These are phyloP conservation scores for Nigrospora osmanthi DNA, from an alignment of 2,329 filamentous ascomycete genomes.

Conservation along the genomic window DNA sequence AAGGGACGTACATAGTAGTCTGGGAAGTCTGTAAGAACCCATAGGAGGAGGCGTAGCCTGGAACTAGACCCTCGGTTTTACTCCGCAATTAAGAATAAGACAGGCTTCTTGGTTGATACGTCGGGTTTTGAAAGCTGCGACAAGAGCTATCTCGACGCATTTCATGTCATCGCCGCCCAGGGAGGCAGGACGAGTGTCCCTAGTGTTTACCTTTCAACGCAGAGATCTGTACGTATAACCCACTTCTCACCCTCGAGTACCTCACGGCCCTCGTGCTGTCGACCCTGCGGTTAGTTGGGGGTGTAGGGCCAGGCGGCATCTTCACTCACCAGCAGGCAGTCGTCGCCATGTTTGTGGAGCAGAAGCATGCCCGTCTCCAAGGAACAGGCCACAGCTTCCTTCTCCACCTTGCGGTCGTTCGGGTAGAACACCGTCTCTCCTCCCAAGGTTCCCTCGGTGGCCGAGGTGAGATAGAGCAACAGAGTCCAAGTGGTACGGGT, in stretches of 20 bases:
- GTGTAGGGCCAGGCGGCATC: not conserved
- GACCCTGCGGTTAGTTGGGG: not conserved
- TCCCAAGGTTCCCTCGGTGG: slow-evolving; percentile 66
- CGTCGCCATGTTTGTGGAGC: slow-evolving; percentile 80
- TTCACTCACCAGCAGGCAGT: slow-evolving; percentile 64
- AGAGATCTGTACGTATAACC: slow-evolving; percentile 80
- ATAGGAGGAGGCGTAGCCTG: too few relatives aligned
- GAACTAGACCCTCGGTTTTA: too few relatives aligned
- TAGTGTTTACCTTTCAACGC: slow-evolving; percentile 44
- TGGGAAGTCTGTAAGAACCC: too few relatives aligned
- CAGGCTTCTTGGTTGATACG: too few relatives aligned
- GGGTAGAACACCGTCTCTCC: slow-evolving; percentile 93
- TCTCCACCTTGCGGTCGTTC: slow-evolving; percentile 46
- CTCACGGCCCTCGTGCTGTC: slow-evolving; percentile 73
- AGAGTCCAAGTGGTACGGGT: slow-evolving; percentile 86
- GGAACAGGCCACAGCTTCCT: slow-evolving; percentile 62
- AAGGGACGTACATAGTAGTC: too few relatives aligned
- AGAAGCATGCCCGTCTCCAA: slow-evolving; percentile 81
- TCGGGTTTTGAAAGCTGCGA: too few relatives aligned
- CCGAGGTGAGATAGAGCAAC: slow-evolving; percentile 76
- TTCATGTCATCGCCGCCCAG: too few relatives aligned
- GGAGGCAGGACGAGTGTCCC: too few relatives aligned
- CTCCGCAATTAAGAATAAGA: too few relatives aligned
- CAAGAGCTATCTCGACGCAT: too few relatives aligned
- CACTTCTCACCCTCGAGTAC: slow-evolving; percentile 81